Evolutionary conservation across 495 filamentous ascomycete genomes (phyloP).

Genomic region (Penicillium steckii): DNA sequence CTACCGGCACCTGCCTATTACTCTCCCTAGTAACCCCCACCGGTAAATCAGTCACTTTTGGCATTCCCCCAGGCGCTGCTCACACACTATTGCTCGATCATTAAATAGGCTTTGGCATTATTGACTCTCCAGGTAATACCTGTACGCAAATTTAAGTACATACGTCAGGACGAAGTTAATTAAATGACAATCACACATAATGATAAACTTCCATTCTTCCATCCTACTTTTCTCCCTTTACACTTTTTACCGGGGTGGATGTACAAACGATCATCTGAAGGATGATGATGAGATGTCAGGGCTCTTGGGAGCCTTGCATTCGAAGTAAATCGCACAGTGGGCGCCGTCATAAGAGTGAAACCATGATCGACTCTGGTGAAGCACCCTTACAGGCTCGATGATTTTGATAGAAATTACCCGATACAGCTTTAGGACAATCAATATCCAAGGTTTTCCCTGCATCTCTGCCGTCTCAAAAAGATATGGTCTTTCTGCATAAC

Average conservation of each 20-base stretch:
- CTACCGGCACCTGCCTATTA: slow-evolving; percentile 5
- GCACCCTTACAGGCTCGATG: slow-evolving; percentile 9
- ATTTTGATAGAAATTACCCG: neutral
- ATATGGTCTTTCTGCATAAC: neutral
- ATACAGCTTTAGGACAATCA: neutral
- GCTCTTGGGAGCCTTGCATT: slow-evolving; percentile 15
- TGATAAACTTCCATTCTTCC: neutral
- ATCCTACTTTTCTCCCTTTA: neutral
- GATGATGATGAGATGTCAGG: slow-evolving; percentile 1
- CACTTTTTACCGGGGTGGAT: neutral
- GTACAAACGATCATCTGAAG: neutral
- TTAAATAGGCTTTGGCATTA: neutral
- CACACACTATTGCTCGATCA: neutral
- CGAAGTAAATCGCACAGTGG: slow-evolving; percentile 1
- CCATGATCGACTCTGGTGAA: slow-evolving; percentile 3
- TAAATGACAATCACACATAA: neutral
- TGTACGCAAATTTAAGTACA: neutral
- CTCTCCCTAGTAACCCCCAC: neutral
- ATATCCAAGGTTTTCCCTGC: neutral
- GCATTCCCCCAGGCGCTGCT: neutral
- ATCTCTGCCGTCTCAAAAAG: neutral
- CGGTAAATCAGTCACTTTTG: neutral
- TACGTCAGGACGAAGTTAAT: neutral
- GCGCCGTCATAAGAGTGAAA: slow-evolving; percentile 9
- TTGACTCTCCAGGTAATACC: neutral